Evolutionary conservation across 2,329 filamentous ascomycete genomes (phyloP).

Genomic region (Aspergillus tanneri): DNA sequence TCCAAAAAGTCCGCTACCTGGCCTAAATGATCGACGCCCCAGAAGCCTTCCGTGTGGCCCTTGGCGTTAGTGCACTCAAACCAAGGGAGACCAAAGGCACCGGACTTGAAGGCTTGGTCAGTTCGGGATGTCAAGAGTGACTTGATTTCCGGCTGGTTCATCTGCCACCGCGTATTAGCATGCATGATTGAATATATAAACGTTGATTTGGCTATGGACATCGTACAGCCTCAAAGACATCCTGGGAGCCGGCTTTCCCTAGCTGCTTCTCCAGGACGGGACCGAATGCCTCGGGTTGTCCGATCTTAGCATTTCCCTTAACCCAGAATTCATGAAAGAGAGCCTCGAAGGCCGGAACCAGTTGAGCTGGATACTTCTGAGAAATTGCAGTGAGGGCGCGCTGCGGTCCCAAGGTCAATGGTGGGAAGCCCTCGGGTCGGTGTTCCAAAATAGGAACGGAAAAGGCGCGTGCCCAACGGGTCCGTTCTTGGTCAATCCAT

Average conservation of each 20-base stretch:
- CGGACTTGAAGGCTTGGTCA: slow-evolving; percentile 51
- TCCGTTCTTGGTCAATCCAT: slow-evolving; percentile 56
- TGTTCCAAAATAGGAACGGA: slow-evolving; percentile 52
- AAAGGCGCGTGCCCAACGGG: slow-evolving; percentile 55
- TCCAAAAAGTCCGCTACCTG: slow-evolving; percentile 55
- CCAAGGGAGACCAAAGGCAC: slow-evolving; percentile 63
- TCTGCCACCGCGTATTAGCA: slow-evolving; percentile 16
- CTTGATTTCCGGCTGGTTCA: slow-evolving; percentile 46
- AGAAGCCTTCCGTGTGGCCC: slow-evolving; percentile 56
- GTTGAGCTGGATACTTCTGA: slow-evolving; percentile 40
- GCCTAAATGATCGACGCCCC: slow-evolving; percentile 62
- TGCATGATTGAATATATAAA: neutral
- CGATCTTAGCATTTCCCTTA: slow-evolving; percentile 45
- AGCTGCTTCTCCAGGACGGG: slow-evolving; percentile 48
- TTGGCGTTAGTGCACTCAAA: slow-evolving; percentile 56
- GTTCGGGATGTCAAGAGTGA: slow-evolving; percentile 50
- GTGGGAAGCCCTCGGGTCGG: slow-evolving; percentile 54
- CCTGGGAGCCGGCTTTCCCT: slow-evolving; percentile 45
- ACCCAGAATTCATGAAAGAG: slow-evolving; percentile 56
- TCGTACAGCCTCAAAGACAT: slow-evolving; percentile 44
- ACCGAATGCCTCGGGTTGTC: slow-evolving; percentile 46
- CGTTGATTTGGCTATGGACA: neutral
- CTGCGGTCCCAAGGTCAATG: slow-evolving; percentile 52
- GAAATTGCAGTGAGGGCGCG: slow-evolving; percentile 54
- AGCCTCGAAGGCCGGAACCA: slow-evolving; percentile 45